Conservation (phyloP, 306 rosid genomes). For the apple (Malus domestica) region DNA sequence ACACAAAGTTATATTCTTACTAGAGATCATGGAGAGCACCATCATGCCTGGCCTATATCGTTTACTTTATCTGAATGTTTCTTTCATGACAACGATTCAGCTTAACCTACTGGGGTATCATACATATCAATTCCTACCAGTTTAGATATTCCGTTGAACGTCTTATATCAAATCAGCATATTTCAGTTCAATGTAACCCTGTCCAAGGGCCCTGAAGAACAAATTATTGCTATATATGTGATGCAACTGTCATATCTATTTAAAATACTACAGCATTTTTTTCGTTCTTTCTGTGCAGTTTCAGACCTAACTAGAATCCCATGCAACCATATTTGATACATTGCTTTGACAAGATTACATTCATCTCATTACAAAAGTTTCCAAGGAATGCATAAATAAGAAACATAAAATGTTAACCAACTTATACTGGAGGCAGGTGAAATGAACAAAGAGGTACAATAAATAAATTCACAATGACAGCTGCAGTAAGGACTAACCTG, state of each 20-base stretch:
- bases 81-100: neutral
- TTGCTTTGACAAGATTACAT: neutral
- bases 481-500: conserved; percentile 50
- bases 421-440: neutral
- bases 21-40: neutral
- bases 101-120: neutral
- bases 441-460: neutral
- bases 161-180: too few relatives aligned
- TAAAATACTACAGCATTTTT: neutral
- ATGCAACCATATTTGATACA: too few relatives aligned
- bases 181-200: too few relatives aligned
- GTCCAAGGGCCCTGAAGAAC: too few relatives aligned
- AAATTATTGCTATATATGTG: too few relatives aligned
- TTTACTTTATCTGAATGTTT: neutral
- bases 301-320: neutral
- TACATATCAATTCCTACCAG: too few relatives aligned
- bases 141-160: too few relatives aligned
- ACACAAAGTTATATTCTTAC: neutral
- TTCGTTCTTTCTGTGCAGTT: neutral
- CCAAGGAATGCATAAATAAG: neutral
- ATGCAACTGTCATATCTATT: too few relatives aligned
- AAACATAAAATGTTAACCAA: neutral
- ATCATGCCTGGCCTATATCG: neutral
- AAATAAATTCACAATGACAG: neutral
- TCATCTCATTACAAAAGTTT: neutral